Conservation (phyloP, 805 yeast species). For the Candida boidinii region DNA sequence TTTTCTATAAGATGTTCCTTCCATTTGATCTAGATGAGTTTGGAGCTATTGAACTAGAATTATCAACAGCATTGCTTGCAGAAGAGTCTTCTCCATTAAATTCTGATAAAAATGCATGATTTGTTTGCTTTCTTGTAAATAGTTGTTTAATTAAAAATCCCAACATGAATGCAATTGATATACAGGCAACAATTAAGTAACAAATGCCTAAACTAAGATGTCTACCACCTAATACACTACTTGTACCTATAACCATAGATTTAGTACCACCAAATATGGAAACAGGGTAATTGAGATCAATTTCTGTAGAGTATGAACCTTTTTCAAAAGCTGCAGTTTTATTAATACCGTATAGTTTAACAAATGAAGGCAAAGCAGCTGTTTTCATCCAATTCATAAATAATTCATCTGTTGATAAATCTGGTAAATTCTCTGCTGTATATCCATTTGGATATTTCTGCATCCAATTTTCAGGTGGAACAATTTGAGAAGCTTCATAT, state of each 20-base stretch:
- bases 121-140: constrained; percentile 31
- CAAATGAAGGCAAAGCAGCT: constrained; percentile 85
- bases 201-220: constrained; percentile 79
- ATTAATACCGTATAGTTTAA: constrained; percentile 74
- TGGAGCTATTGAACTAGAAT: too few species aligned
- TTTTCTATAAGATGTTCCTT: too few species aligned
- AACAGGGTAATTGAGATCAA: constrained; percentile 78
- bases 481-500: constrained; percentile 61
- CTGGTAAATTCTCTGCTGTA: constrained; percentile 72
- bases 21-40: too few species aligned
- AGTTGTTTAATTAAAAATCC: constrained; percentile 75
- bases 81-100: constrained; percentile 7
- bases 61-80: constrained; percentile 3
- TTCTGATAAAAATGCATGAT: constrained; percentile 21
- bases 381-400: constrained; percentile 98
- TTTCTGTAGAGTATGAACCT: constrained; percentile 64
- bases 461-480: constrained; percentile 93
- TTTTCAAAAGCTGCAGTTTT: constrained; percentile 42
- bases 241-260: constrained; percentile 71
- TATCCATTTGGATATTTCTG: constrained; percentile 79
- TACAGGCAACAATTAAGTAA: constrained; percentile 74
- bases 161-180: constrained; percentile 63
- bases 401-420: constrained; percentile 67
- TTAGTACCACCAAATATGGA: constrained; percentile 83
- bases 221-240: constrained; percentile 80